Base-by-base conservation (phyloP, 176 grass and related monocot species). In the Leersia perrieri region DNA sequence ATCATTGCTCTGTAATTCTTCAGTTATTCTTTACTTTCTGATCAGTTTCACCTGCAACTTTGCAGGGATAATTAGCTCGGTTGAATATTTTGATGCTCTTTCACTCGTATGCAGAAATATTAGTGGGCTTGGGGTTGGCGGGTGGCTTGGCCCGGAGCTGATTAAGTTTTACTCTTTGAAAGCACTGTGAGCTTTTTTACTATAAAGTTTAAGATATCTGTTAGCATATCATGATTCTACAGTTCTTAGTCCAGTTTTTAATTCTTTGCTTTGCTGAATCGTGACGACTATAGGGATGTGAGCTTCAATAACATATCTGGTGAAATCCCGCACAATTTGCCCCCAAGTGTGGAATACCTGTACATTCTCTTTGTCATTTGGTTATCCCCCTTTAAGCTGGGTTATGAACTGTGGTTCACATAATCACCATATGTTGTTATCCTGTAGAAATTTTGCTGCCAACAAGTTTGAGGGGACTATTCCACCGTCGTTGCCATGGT, bases 261-360 rank as follows among this genome's bases (percentile, higher is more conserved):
- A 27, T 86, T 65, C 20, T 85, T 91, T 11, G 35, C 38, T 87
- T 30, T 74, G 32, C 77, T 61, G 65, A 57, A 57, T n/a, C 8
- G 49, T 80, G 32, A 58, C 74, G 58, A 66, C 81, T n/a, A 53
- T 41, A 96, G 93, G 60, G 93, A 96, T 77, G 36, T 90, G 82
- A 96, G 93, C 85, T 75, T 84, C 71, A 96, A 96, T 75, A 93
- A 86, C 36, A 90, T 96, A 74, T 45, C 82, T 79, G 93, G 88
- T 25, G 90, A 96, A 71, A 96, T 96, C 40, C 90, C 93, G 2
- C 84, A 49, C 71, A 68, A 42, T 88, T 96, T 96, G 76, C 93
- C 90, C 51, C 93, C 90, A 70, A 96, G 88, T 82, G 80, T 85
- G 77, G 89, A 82, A 86, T 82, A 81, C 88, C 72, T 96, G 93